phyloP scores from a whole-genome alignment of 306 rosid species.

The Cicer arietinum region DNA sequence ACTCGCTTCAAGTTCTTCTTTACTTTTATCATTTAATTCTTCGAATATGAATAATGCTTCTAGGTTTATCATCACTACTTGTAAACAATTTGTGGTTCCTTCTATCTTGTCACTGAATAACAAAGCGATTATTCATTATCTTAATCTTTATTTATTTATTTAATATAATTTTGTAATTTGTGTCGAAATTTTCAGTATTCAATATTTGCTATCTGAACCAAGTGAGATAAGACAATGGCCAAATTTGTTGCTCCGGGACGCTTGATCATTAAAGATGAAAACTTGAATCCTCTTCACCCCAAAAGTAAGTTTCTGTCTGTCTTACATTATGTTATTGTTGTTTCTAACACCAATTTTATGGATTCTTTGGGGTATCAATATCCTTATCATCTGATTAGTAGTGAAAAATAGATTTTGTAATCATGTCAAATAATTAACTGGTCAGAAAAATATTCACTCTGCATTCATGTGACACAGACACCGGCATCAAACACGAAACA shows the following conservation, averaged over 20 bases:
- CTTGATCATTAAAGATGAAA: slow-evolving; percentile 57
- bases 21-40: neutral
- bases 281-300: slow-evolving; percentile 45
- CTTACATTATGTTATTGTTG: slow-evolving; percentile 27
- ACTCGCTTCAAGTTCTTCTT: slow-evolving; percentile 1
- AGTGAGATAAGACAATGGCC: slow-evolving; percentile 42
- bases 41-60: neutral
- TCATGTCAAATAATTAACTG: neutral
- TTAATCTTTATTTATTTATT: neutral
- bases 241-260: slow-evolving; percentile 42
- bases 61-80: neutral
- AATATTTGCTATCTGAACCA: neutral
- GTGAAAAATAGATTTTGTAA: slow-evolving; percentile 9
- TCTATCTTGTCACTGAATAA: neutral
- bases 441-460: slow-evolving; percentile 15
- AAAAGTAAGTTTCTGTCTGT: slow-evolving; percentile 41
- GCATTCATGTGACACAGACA: neutral
- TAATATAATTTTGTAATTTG: neutral
- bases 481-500: too few species aligned
- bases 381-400: too few species aligned
- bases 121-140: neutral
- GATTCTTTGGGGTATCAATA: neutral
- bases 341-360: neutral
- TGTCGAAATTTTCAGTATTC: slow-evolving; percentile 11
- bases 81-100: too few species aligned